phyloP scores from a whole-genome alignment of 1,284 basidiomycete species.

The Fomitopsis palustris region DNA sequence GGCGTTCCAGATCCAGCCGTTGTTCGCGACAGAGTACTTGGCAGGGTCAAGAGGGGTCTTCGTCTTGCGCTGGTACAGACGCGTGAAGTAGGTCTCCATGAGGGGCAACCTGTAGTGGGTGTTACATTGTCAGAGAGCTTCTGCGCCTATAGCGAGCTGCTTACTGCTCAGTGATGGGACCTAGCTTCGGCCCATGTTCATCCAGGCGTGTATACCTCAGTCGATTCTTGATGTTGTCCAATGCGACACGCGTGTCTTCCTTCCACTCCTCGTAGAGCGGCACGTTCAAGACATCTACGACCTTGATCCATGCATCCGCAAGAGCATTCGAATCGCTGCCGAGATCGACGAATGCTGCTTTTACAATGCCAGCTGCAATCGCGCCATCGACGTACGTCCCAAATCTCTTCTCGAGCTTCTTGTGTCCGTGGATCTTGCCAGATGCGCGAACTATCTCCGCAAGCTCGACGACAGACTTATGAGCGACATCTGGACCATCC shows the following conservation, averaged over 20 bases:
- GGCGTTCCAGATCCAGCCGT: conserved; percentile 99
- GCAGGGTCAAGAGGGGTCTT: conserved; percentile 60
- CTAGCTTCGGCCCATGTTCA: conserved; percentile 79
- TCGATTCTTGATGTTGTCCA: conserved; percentile 74
- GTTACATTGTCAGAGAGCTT: conserved; percentile 5
- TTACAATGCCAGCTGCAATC: conserved; percentile 65
- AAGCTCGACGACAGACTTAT: conserved; percentile 65
- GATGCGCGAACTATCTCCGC: conserved; percentile 57
- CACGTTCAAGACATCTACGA: conserved; percentile 86
- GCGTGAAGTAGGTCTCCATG: conserved; percentile 89
- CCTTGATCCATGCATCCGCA: conserved; percentile 66
- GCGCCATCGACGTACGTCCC: conserved; percentile 59
- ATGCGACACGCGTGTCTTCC: conserved; percentile 72
- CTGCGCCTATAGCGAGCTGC: conserved; percentile 19
- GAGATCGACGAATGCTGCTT: conserved; percentile 62
- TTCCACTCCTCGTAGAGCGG: conserved; percentile 85
- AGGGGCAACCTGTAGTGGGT: conserved; percentile 62
- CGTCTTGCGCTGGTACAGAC: conserved; percentile 45
- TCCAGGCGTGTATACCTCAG: conserved; percentile 82
- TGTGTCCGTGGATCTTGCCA: conserved; percentile 54
- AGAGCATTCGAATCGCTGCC: conserved; percentile 48
- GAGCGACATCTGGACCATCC: conserved; percentile 52
- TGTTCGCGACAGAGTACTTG: conserved; percentile 87
- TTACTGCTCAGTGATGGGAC: conserved; percentile 74
- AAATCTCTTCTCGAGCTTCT: conserved; percentile 64